phyloP scores from a whole-genome alignment of 2,329 filamentous ascomycete species.

The Penicillium sp. region DNA sequence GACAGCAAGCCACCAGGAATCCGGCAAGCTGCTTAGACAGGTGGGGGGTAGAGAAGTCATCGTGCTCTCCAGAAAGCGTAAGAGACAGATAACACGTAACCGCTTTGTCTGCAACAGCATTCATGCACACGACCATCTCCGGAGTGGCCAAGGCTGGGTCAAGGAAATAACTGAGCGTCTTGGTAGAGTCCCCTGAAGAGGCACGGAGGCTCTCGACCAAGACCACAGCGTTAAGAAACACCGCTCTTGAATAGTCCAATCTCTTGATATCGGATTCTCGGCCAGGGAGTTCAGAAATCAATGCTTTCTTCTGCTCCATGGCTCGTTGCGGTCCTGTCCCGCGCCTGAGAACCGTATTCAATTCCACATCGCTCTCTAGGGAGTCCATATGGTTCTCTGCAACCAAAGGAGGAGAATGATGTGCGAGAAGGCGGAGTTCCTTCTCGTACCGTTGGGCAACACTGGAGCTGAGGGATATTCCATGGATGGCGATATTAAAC shows the following conservation, averaged over 20 bases:
- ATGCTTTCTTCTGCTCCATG: constrained; percentile 72
- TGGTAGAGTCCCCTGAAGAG: constrained; percentile 82
- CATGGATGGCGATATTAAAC: constrained; percentile 97
- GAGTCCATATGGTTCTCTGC: constrained; percentile 85
- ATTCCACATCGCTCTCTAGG: constrained; percentile 91
- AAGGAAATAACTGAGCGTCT: constrained; percentile 87
- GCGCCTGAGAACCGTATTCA: constrained; percentile 87
- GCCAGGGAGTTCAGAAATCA: constrained; percentile 70
- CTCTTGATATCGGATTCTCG: constrained; percentile 75
- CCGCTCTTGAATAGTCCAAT: constrained; percentile 82
- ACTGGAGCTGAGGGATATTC: constrained; percentile 73
- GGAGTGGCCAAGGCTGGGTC: constrained; percentile 73
- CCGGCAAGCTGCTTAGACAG: constrained; percentile 82
- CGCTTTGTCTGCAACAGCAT: constrained; percentile 63
- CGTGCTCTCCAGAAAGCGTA: constrained; percentile 67
- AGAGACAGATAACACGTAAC: constrained; percentile 77
- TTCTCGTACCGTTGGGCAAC: constrained; percentile 69
- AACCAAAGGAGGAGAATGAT: constrained; percentile 82
- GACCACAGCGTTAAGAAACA: constrained; percentile 88
- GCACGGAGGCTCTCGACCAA: constrained; percentile 86
- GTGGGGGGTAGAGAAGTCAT: constrained; percentile 84
- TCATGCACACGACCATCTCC: constrained; percentile 63
- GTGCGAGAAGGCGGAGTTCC: constrained; percentile 79
- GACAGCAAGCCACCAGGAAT: constrained; percentile 86
- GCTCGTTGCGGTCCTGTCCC: constrained; percentile 73